Evolutionary conservation across 1,284 basidiomycete genomes (phyloP).

Genomic region (Lentinus polychrous): DNA sequence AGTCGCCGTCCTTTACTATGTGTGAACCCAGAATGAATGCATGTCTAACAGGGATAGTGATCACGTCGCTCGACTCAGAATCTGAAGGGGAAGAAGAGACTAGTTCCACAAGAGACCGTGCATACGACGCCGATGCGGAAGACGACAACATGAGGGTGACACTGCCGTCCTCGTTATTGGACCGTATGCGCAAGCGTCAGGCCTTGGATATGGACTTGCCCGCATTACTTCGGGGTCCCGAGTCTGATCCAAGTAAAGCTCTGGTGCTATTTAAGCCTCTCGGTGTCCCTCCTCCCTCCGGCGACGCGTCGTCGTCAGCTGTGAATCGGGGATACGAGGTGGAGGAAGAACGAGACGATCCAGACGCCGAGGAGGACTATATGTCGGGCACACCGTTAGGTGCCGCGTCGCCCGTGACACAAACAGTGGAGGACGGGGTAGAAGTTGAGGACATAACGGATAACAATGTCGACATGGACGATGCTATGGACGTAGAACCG

Average conservation of each 20-base stretch:
- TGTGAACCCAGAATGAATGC: neutral
- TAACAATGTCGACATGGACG: conserved; percentile 21
- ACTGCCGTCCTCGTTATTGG: conserved; percentile 43
- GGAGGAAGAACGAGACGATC: conserved; percentile 13
- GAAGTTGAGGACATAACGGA: conserved; percentile 5
- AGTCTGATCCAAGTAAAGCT: conserved; percentile 33
- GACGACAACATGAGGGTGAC: conserved; percentile 19
- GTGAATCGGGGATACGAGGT: conserved; percentile 10
- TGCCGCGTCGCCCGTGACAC: conserved; percentile 5
- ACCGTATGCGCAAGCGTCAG: conserved; percentile 23
- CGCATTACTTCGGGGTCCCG: conserved; percentile 9
- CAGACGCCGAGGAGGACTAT: conserved; percentile 1
- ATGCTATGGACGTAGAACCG: conserved; percentile 56
- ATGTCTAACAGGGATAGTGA: conserved; percentile 41
- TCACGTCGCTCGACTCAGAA: conserved; percentile 46
- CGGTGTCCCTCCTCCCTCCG: conserved; percentile 9
- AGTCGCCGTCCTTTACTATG: conserved; percentile 21
- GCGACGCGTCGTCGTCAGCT: neutral
- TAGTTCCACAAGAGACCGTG: too few relatives aligned
- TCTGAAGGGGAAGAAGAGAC: conserved; percentile 16
- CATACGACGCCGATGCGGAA: conserved; percentile 22
- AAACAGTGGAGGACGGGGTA: conserved; percentile 10
- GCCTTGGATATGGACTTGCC: conserved; percentile 7
- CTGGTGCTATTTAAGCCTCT: conserved; percentile 53
- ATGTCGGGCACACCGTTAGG: conserved; percentile 4